phyloP scores from a whole-genome alignment of 495 filamentous ascomycete species.

The Aspergillus avenaceus region DNA sequence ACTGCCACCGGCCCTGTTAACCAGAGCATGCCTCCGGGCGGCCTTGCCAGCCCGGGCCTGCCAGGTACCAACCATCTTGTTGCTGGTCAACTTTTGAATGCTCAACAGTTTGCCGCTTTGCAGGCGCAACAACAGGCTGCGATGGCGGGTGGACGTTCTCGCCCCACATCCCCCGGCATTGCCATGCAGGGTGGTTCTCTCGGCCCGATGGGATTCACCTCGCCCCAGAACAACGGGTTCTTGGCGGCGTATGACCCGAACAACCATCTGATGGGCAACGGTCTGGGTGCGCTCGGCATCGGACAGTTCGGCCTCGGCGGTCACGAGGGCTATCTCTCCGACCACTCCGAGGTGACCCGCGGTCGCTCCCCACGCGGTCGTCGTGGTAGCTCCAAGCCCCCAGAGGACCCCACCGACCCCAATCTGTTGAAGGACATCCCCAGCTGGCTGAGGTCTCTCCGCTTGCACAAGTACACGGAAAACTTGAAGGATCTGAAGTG shows the following conservation, averaged over 20 bases:
- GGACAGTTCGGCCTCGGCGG: slow-evolving; percentile 68
- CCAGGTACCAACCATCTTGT: slow-evolving; percentile 69
- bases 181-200: slow-evolving; percentile 68
- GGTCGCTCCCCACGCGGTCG: slow-evolving; percentile 91
- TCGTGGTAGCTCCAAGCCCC: slow-evolving; percentile 92
- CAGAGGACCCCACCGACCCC: slow-evolving; percentile 94
- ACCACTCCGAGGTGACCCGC: slow-evolving; percentile 84
- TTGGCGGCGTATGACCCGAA: slow-evolving; percentile 79
- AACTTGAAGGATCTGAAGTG: slow-evolving; percentile 96
- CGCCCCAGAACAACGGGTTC: slow-evolving; percentile 94
- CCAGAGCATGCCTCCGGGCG: slow-evolving; percentile 48
- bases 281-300: slow-evolving; percentile 65
- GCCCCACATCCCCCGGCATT: slow-evolving; percentile 88
- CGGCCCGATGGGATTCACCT: slow-evolving; percentile 70
- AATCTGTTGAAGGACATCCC: slow-evolving; percentile 91
- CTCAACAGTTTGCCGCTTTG: slow-evolving; percentile 81
- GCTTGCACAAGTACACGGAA: slow-evolving; percentile 98
- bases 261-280: slow-evolving; percentile 70
- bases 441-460: slow-evolving; percentile 88
- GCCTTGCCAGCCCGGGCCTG: slow-evolving; percentile 47
- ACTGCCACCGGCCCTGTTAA: slow-evolving; percentile 18
- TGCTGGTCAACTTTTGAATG: slow-evolving; percentile 78
- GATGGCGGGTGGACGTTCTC: slow-evolving; percentile 77
- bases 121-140: slow-evolving; percentile 80
- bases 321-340: slow-evolving; percentile 87